Base-by-base conservation (phyloP, 805 yeast genomes). In the Tetrapisispora nanseiensis region DNA sequence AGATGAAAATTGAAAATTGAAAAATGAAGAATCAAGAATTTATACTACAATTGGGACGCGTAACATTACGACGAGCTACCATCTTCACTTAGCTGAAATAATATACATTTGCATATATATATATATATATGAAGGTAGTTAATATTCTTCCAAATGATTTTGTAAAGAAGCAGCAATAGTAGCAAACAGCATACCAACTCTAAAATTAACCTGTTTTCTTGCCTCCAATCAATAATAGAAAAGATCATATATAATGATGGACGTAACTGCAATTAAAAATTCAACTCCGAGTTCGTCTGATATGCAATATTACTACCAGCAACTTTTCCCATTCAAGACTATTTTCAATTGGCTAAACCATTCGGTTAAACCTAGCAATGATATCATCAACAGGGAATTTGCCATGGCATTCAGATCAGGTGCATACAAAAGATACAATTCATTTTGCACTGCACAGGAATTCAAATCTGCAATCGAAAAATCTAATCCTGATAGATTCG, bases 301-400 rank as follows among this genome's bases (percentile, higher is more conserved):
- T 55, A 82, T 84, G 86, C 65, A 66, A 10, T 78, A 74, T 54
- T 85, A 79, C 61, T 86, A 86, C 56, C 77, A 77, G 48, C 62
- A 78, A 21, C 63, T 83, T 31, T 72, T 85, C 33, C 97, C 97
- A 4, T 86, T 83, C 66, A 72, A 79, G 49, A 71, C 76, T 29
- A 67, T 89, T n/a, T 89, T 81, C 64, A 80, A 76, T 48, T 90
- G 97, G 97, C 67, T 90, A 39, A 84, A 80, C 57, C 97, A 89
- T 60, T 79, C 94, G 0, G 85, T 82, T 2, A 76, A 74, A 35
- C 82, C 92, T 8, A 71, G 77, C 16, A 67, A 73, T 19, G 92
- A 85, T 57, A 89, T 90, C 65, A 76, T 86, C 16, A 78, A 84
- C 74, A 74, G 98, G 50, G 98, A 92, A 60, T 81, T 92, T 59